Evolutionary conservation across 139 green algal species (phyloP).

Genomic region (Closterium sp.): DNA sequence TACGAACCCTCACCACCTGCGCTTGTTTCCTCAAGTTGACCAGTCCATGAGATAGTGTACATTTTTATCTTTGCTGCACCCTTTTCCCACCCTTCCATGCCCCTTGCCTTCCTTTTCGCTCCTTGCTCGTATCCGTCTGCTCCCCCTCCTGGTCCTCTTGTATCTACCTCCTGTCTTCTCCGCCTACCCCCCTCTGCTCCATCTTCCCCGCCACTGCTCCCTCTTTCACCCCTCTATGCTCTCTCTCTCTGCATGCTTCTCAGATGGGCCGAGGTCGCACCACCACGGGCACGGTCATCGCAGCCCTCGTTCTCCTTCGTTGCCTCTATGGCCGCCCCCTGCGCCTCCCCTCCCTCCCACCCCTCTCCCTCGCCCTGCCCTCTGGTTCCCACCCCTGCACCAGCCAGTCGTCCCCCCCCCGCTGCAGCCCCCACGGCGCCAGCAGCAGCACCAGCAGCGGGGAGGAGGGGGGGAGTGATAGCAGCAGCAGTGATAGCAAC

Average conservation of each 20-base stretch:
- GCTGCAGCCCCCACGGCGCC: background rate
- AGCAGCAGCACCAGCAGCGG: background rate
- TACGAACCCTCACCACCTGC: too few relatives aligned
- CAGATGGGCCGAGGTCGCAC: constrained; percentile 80
- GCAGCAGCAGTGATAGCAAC: too few relatives aligned
- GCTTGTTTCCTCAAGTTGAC: too few relatives aligned
- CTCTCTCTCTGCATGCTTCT: too few relatives aligned
- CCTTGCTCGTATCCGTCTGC: background rate
- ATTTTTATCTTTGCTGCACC: too few relatives aligned
- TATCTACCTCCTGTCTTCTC: too few relatives aligned
- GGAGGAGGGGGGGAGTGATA: too few relatives aligned
- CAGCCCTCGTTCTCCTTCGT: constrained; percentile 71
- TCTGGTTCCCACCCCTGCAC: too few relatives aligned
- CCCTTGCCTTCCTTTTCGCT: too few relatives aligned
- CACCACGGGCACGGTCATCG: constrained; percentile 84
- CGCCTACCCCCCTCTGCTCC: background rate
- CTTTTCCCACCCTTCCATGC: too few relatives aligned
- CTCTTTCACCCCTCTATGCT: background rate
- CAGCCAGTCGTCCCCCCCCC: background rate
- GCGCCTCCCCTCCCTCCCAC: background rate
- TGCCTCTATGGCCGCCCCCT: constrained; percentile 4
- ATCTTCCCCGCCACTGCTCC: background rate
- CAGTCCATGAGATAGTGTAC: too few relatives aligned
- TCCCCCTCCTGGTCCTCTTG: background rate
- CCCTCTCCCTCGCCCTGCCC: background rate